Evolutionary conservation across 148 eudicot genomes (phyloP).

Genomic region (Camellia lanceoleosa): DNA sequence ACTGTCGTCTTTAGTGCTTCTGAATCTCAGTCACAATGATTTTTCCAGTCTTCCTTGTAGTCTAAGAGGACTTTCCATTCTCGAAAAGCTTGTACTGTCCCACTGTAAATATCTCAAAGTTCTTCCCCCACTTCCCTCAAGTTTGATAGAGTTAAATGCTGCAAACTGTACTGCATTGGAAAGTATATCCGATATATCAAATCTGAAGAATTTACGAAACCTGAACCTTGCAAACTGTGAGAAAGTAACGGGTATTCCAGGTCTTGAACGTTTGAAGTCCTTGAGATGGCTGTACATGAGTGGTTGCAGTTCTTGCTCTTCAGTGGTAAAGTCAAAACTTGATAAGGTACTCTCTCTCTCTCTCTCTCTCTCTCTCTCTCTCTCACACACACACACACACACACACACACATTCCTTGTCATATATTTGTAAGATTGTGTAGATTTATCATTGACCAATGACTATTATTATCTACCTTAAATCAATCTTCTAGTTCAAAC

Average conservation of each 20-base stretch:
- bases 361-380: constrained; percentile 15
- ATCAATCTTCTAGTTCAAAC: too few relatives aligned
- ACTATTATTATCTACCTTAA: too few relatives aligned
- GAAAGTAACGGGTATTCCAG: constrained; percentile 47
- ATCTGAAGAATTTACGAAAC: constrained; percentile 42
- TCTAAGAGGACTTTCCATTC: constrained; percentile 38
- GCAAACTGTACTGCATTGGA: constrained; percentile 47
- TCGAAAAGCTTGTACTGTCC: constrained; percentile 36
- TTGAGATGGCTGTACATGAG: constrained; percentile 51
- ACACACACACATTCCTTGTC: too few relatives aligned
- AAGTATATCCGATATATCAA: constrained; percentile 42
- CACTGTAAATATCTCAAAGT: constrained; percentile 43
- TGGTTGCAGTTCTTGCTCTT: constrained; percentile 45
- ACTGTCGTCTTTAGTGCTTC: constrained; percentile 37
- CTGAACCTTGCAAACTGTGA: constrained; percentile 49
- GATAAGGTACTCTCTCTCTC: constrained; percentile 35
- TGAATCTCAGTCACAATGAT: constrained; percentile 49
- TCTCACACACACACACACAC: too few relatives aligned
- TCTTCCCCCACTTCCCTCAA: constrained; percentile 58
- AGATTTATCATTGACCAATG: too few relatives aligned
- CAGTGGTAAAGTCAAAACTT: constrained; percentile 32
- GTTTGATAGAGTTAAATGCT: constrained; percentile 46
- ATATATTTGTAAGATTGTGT: too few relatives aligned
- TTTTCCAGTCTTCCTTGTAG: constrained; percentile 51
- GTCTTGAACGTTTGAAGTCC: constrained; percentile 52